Evolutionary conservation across 1,139 yeast genomes (phyloP).

Genomic region (Saccharomyces pastorianus): DNA sequence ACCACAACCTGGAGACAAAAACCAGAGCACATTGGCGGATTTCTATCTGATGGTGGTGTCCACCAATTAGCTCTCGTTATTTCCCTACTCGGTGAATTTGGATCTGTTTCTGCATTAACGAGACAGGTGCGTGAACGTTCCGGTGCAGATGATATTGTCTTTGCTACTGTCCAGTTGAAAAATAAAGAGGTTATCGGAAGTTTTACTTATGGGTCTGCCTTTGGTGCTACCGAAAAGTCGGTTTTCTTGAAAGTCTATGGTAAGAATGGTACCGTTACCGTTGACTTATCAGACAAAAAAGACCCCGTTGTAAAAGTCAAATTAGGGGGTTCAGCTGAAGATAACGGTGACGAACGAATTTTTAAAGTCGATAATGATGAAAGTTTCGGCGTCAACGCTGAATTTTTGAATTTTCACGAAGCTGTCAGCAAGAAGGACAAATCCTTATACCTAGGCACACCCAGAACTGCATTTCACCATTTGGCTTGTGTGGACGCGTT

Average conservation of each 20-base stretch:
- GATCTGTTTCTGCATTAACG: constrained; percentile 61
- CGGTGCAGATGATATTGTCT: constrained; percentile 74
- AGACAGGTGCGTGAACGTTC: constrained; percentile 65
- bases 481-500: constrained; percentile 84
- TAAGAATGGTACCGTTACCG: constrained; percentile 60
- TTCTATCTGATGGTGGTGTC: constrained; percentile 88
- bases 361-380: constrained; percentile 43
- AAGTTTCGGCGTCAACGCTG: constrained; percentile 55
- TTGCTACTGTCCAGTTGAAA: constrained; percentile 55
- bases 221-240: constrained; percentile 72
- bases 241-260: constrained; percentile 67
- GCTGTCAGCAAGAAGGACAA: constrained; percentile 63
- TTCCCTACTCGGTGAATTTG: constrained; percentile 69
- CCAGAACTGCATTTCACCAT: constrained; percentile 80
- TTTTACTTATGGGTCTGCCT: constrained; percentile 84
- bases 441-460: constrained; percentile 47
- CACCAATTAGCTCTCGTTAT: constrained; percentile 85
- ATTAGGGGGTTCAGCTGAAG: constrained; percentile 41
- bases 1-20: constrained; percentile 75
- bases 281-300: constrained; percentile 49
- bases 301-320: constrained; percentile 41
- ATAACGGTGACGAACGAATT: constrained; percentile 38
- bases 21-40: constrained; percentile 90
- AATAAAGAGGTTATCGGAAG: constrained; percentile 68
- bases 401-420: constrained; percentile 65